These are phyloP conservation scores for Exophiala sideris DNA, from an alignment of 2,329 filamentous ascomycete genomes.

Conservation along the genomic window DNA sequence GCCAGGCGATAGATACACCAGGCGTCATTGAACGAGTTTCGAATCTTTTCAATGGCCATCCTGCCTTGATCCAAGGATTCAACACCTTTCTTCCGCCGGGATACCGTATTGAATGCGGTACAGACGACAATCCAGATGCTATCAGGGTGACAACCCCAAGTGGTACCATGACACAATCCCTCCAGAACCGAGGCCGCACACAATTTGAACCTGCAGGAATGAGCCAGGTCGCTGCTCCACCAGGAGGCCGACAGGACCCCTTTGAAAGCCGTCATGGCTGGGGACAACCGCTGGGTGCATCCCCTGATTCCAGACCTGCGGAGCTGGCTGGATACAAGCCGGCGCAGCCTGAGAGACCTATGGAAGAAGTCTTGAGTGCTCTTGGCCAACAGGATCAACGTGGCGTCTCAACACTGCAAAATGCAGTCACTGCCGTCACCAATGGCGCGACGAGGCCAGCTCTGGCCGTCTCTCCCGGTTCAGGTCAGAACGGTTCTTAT, in stretches of 20 bases:
- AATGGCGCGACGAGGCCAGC: slow-evolving; percentile 48
- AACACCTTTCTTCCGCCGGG: slow-evolving; percentile 96
- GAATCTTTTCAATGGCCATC: slow-evolving; percentile 90
- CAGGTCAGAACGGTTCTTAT: slow-evolving; percentile 30
- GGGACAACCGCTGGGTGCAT: slow-evolving; percentile 28
- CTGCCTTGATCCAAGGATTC: slow-evolving; percentile 93
- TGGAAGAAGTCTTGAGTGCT: slow-evolving; percentile 18
- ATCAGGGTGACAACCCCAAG: slow-evolving; percentile 96
- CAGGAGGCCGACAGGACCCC: slow-evolving; percentile 18
- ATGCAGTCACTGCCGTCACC: slow-evolving; percentile 59
- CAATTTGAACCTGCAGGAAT: slow-evolving; percentile 27
- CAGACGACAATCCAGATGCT: slow-evolving; percentile 88
- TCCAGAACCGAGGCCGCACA: slow-evolving; percentile 49
- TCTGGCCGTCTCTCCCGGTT: slow-evolving; percentile 46
- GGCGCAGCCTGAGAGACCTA: slow-evolving; percentile 10
- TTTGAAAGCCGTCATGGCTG: slow-evolving; percentile 26
- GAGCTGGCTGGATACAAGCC: slow-evolving; percentile 25
- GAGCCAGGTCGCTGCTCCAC: slow-evolving; percentile 24
- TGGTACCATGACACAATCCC: slow-evolving; percentile 92
- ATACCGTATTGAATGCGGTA: slow-evolving; percentile 93
- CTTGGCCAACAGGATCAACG: slow-evolving; percentile 27
- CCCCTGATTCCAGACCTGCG: slow-evolving; percentile 31
- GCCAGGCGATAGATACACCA: slow-evolving; percentile 94
- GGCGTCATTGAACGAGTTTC: slow-evolving; percentile 97
- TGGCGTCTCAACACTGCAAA: slow-evolving; percentile 54